Evolutionary conservation across 1,139 yeast species (phyloP).

Genomic region (Sugiyamaella paludigena): DNA sequence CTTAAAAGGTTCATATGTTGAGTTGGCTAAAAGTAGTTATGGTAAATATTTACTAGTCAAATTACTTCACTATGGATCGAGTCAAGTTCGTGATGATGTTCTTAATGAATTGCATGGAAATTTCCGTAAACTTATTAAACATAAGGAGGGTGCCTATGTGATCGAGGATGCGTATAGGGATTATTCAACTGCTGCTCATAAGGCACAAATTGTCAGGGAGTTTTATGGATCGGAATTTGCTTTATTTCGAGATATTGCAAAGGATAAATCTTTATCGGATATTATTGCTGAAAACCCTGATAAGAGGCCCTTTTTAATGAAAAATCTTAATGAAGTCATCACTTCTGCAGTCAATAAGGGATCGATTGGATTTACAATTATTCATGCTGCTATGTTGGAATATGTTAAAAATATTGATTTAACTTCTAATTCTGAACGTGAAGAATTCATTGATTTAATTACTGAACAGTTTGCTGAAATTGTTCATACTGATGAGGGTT

Average conservation of each 20-base stretch:
- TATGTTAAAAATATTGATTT: conserved; percentile 63
- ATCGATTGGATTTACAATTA: conserved; percentile 90
- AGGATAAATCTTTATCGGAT: conserved; percentile 61
- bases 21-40: conserved; percentile 85
- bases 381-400: conserved; percentile 95
- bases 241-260: conserved; percentile 75
- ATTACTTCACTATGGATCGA: conserved; percentile 87
- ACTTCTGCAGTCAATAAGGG: conserved; percentile 93
- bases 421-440: conserved; percentile 56
- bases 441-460: conserved; percentile 79
- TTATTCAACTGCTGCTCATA: conserved; percentile 81
- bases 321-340: conserved; percentile 77
- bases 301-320: conserved; percentile 72
- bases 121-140: conserved; percentile 89
- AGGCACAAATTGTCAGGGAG: conserved; percentile 86
- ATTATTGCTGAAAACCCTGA: conserved; percentile 72
- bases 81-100: conserved; percentile 69
- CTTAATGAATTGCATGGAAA: conserved; percentile 87
- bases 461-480: conserved; percentile 90
- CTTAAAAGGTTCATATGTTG: conserved; percentile 73
- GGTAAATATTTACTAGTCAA: conserved; percentile 90
- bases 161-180: conserved; percentile 89
- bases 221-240: conserved; percentile 98
- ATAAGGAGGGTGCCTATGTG: conserved; percentile 98
- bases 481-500: conserved; percentile 92